Evolutionary conservation across 495 filamentous ascomycete species (phyloP).

Genomic region (Aspergillus affinis): DNA sequence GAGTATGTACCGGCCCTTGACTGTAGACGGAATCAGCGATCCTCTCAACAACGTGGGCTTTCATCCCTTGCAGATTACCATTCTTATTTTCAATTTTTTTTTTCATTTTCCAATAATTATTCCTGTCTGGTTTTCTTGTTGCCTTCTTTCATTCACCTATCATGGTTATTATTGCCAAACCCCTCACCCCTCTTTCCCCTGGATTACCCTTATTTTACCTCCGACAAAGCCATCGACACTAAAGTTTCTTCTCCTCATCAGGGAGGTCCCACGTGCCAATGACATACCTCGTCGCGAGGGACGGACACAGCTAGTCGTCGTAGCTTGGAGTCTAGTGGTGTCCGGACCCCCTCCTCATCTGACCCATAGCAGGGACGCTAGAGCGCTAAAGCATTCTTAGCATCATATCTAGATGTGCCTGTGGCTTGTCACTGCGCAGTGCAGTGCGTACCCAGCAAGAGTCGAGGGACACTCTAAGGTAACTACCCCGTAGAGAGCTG

Average conservation of each 20-base stretch:
- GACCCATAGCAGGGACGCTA: slow-evolving; percentile 8
- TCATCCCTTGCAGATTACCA: slow-evolving; percentile 12
- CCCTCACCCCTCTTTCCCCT: background rate
- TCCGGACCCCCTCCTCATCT: slow-evolving; percentile 6
- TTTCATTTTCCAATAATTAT: slow-evolving; percentile 4
- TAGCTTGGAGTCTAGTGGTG: background rate
- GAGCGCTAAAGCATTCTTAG: slow-evolving; percentile 4
- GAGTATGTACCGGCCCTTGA: background rate
- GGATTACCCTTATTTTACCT: background rate
- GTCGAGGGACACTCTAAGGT: too few relatives aligned
- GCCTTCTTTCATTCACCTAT: background rate
- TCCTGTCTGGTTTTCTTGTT: slow-evolving; percentile 2
- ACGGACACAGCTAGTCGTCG: slow-evolving; percentile 2
- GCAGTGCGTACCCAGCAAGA: too few relatives aligned
- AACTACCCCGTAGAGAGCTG: background rate
- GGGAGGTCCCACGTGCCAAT: background rate
- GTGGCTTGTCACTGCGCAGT: too few relatives aligned
- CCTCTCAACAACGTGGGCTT: slow-evolving; percentile 16
- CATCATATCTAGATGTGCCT: slow-evolving; percentile 1
- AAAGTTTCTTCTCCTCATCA: slow-evolving; percentile 6
- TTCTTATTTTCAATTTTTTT: background rate
- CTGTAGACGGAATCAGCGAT: background rate
- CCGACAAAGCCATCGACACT: slow-evolving; percentile 3
- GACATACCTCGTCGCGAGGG: background rate
- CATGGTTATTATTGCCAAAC: background rate